These are phyloP conservation scores for Starmerella floricola DNA, from an alignment of 805 yeast species.

Conservation along the genomic window DNA sequence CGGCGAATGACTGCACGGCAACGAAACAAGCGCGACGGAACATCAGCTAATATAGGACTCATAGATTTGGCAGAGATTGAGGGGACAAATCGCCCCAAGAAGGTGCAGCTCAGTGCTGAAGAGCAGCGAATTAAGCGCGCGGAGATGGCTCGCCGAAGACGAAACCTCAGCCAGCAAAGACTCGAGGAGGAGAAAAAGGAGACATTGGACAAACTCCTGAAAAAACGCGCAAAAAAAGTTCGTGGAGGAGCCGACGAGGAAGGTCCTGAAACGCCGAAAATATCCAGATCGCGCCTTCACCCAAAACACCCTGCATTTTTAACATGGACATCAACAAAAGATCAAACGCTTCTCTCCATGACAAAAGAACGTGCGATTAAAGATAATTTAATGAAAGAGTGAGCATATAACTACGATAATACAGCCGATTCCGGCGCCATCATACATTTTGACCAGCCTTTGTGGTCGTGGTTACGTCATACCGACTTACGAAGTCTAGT, in stretches of 20 bases:
- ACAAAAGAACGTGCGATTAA: conserved; percentile 18
- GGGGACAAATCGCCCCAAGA: conserved; percentile 30
- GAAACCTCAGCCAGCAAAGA: conserved; percentile 67
- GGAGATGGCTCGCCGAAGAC: conserved; percentile 79
- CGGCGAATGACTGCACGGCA: conserved; percentile 33
- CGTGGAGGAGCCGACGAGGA: conserved; percentile 19
- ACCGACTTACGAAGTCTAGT: neutral
- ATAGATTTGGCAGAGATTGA: conserved; percentile 27
- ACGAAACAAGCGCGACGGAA: conserved; percentile 26
- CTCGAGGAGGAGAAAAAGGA: conserved; percentile 88
- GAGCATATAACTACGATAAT: too few species aligned
- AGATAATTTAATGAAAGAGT: neutral
- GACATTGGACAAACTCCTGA: conserved; percentile 72
- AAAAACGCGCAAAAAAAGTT: conserved; percentile 51
- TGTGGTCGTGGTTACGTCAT: too few species aligned
- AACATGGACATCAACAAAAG: conserved; percentile 22
- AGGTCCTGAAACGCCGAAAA: conserved; percentile 12
- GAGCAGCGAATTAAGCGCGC: conserved; percentile 70
- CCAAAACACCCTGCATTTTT: conserved; percentile 27
- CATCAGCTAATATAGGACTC: conserved; percentile 15
- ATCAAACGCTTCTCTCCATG: conserved; percentile 19
- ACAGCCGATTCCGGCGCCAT: too few species aligned
- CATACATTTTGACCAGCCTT: too few species aligned
- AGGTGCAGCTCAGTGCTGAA: conserved; percentile 63
- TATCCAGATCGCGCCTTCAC: conserved; percentile 17